These are phyloP conservation scores for Pyrenula massariospora DNA, from an alignment of 495 filamentous ascomycete genomes.

Conservation along the genomic window DNA sequence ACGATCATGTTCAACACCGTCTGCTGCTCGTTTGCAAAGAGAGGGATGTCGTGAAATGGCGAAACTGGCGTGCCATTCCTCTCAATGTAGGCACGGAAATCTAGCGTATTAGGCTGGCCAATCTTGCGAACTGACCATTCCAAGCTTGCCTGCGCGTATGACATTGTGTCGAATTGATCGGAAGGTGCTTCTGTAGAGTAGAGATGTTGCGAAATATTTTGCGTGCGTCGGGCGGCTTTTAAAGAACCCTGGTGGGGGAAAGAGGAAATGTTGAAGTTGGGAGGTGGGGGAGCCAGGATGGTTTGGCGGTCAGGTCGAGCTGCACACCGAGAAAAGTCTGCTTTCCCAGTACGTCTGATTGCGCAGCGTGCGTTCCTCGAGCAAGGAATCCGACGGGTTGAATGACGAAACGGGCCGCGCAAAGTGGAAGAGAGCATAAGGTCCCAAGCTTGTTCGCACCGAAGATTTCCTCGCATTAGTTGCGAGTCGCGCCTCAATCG, in stretches of 20 bases:
- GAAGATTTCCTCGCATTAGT: too few relatives aligned
- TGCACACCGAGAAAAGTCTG: neutral
- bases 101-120: slow-evolving; percentile 80
- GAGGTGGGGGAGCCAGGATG: slow-evolving; percentile 17
- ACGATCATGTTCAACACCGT: slow-evolving; percentile 98
- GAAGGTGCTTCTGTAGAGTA: slow-evolving; percentile 21
- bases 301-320: neutral
- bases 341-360: neutral
- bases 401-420: neutral
- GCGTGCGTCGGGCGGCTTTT: slow-evolving; percentile 23
- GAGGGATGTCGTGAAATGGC: slow-evolving; percentile 96
- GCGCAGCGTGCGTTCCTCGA: neutral
- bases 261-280: slow-evolving; percentile 10
- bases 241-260: neutral
- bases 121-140: slow-evolving; percentile 70
- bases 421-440: neutral
- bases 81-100: slow-evolving; percentile 96
- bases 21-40: slow-evolving; percentile 90
- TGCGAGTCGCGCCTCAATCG: too few relatives aligned
- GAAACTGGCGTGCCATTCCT: slow-evolving; percentile 90
- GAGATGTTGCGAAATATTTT: slow-evolving; percentile 46
- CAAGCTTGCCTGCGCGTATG: slow-evolving; percentile 42
- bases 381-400: neutral
- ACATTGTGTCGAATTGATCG: slow-evolving; percentile 21
- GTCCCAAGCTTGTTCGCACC: neutral